phyloP scores from a whole-genome alignment of 495 filamentous ascomycete species.

The Aspergillus ellipticus region DNA sequence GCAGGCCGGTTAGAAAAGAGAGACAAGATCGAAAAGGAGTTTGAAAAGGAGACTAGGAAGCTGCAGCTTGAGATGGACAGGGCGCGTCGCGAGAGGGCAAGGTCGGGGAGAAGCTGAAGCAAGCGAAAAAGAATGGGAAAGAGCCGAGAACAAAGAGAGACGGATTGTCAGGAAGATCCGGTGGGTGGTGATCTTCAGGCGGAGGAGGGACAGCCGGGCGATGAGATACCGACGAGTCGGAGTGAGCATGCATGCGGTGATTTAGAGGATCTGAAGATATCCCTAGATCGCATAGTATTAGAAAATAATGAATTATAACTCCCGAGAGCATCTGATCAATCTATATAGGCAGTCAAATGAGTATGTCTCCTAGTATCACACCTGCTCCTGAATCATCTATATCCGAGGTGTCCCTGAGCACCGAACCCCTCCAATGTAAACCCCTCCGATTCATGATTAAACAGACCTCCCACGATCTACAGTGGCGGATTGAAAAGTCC shows the following conservation, averaged over 20 bases:
- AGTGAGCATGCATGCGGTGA: neutral
- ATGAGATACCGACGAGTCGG: neutral
- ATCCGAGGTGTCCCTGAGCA: too few species aligned
- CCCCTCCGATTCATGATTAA: too few species aligned
- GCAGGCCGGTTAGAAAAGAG: neutral
- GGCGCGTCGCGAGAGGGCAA: neutral
- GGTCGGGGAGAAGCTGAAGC: neutral
- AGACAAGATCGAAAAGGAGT: neutral
- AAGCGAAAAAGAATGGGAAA: neutral
- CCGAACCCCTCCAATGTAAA: too few species aligned
- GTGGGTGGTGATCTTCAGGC: neutral
- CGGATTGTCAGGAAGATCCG: neutral
- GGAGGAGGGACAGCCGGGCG: neutral
- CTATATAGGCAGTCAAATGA: too few species aligned
- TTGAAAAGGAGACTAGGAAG: neutral
- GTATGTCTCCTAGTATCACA: too few species aligned
- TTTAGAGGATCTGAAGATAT: too few species aligned
- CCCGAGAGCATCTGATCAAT: too few species aligned
- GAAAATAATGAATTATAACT: neutral
- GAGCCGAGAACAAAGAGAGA: neutral
- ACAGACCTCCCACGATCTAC: too few species aligned
- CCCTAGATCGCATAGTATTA: too few species aligned
- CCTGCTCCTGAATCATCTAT: too few species aligned
- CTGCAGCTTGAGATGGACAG: neutral
- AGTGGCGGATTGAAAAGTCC: too few species aligned